Evolutionary conservation across 495 filamentous ascomycete genomes (phyloP), one percentile per base, ranked within the genome.

Genomic region (Penicillium flavigenum): DNA sequence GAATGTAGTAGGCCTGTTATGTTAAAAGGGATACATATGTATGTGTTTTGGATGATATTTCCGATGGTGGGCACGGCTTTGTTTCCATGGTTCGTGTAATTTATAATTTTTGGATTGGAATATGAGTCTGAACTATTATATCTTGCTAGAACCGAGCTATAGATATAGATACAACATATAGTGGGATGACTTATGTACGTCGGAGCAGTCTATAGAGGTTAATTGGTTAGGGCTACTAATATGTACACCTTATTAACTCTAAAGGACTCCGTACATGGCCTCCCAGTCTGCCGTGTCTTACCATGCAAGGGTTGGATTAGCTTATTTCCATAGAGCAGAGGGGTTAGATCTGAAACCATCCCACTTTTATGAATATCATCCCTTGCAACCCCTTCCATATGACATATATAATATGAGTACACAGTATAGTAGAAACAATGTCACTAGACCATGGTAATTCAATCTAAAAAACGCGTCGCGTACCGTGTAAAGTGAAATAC

Each of bases 221-320:
- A 34, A 19, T 31, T 49, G 16, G 2, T 26, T 31, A 29, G 47
- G 8, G 26, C 31, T 34, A 34, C 31, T 34, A 26, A 26, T 26
- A 34, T 34, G 29, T 31, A 31, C 9, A 31, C 29, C 29, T 11
- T 31, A 10, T 31, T 31, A 31, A 31, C 9, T 31, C 29, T 31
- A 31, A 31, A 10, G 29, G 0, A 31, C 29, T 31, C 29, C 10
- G 29, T 31, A 31, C 9, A 4, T 31, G 8, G 29, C 9, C 16
- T 26, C 32, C 41, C 24, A 52, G 22, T 31, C 29, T 44, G 19
- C 53, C 31, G 22, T 47, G 31, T 55, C 44, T 39, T 32, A 36
- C 22, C 20, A 55, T 47, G 53, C 53, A 55, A 55, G 53, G 53
- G 44, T 16, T 53, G 51, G 17, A 32, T 55, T 55, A 55, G 53